Base-by-base conservation (phyloP, 192 early-diverging fungal genomes). In the Funneliformis geosporum region DNA sequence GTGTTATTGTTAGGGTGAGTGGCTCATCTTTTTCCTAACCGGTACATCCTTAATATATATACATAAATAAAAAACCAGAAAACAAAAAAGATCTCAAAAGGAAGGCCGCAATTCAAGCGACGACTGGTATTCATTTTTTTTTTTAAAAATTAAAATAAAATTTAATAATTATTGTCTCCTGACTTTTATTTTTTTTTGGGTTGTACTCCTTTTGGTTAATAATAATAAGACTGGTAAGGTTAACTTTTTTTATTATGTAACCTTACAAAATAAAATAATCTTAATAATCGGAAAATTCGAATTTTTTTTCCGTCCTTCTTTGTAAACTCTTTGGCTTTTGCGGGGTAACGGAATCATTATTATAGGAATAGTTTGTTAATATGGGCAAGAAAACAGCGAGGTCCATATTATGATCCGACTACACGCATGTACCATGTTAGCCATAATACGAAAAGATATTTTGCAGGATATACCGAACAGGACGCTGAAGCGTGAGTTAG, bases 321-420 rank as follows among this genome's bases (percentile, higher is more conserved):
- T 59, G 28, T 55, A 5, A 27, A 55, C 11, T 55, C 55, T n/a
- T n/a, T 66, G 12, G 38, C 25, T 25, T 64, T 23, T 64, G 14
- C 25, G 61, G 14, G 23, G 4, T 18, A 28, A 33, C n/a, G 6
- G 50, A 2, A 18, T 73, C 27, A 28, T 47, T 27, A 40, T 65
- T n/a, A n/a, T 38, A 77, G 87, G 86, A 87, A 87, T 68, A 80
- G 78, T 66, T 75, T 87, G n/a, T 61, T 87, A 77, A 85, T 87
- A 67, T 83, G 84, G 60, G 86, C 86, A 2, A 73, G 86, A 42
- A 84, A 85, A 39, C 80, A 83, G 61, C 82, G 86, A 12, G 86
- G 86, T 11, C 86, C 86, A 16, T 87, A 84, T 75, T 81, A 83
- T 42, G 84, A 84, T 47, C 86, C 86, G n/a, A 80, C 84, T 50